phyloP scores from a whole-genome alignment of 352 stramenopile genomes.

The Aphanomyces euteiches region DNA sequence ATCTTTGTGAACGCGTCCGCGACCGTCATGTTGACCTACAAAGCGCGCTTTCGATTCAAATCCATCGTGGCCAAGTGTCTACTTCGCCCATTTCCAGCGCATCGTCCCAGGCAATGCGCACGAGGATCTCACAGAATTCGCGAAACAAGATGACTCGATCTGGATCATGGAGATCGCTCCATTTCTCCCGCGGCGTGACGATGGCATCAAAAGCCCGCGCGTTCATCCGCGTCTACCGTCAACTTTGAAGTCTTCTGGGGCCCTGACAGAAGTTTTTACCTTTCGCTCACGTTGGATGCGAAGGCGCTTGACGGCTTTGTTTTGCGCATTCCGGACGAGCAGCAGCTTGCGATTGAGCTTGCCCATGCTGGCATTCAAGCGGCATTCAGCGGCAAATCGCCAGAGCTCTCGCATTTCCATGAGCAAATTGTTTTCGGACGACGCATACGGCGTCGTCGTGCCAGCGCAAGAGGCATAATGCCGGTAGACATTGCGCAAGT shows the following conservation, averaged over 20 bases:
- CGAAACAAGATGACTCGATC: constrained; percentile 20
- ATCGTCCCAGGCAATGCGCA: constrained; percentile 29
- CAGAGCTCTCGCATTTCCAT: constrained; percentile 29
- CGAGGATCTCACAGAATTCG: constrained; percentile 30
- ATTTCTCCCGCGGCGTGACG: constrained; percentile 28
- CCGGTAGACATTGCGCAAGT: constrained; percentile 56
- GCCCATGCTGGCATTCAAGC: constrained; percentile 23
- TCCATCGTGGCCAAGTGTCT: neutral
- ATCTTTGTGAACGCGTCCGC: constrained; percentile 26
- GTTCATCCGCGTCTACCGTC: constrained; percentile 7
- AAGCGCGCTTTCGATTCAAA: neutral
- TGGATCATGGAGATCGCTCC: constrained; percentile 26
- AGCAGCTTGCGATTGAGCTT: constrained; percentile 26
- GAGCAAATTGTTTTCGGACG: neutral
- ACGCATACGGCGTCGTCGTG: neutral
- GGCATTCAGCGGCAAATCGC: constrained; percentile 25
- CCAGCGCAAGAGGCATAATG: constrained; percentile 35
- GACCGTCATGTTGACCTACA: constrained; percentile 29
- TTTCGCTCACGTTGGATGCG: constrained; percentile 28
- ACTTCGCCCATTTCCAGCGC: constrained; percentile 25
- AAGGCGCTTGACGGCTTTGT: constrained; percentile 30
- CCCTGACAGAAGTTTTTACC: neutral
- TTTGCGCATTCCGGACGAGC: constrained; percentile 25
- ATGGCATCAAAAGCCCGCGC: constrained; percentile 17
- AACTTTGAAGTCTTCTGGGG: neutral